These are phyloP conservation scores for Diutina neorugosa DNA, from an alignment of 1,139 yeast species.

Conservation along the genomic window DNA sequence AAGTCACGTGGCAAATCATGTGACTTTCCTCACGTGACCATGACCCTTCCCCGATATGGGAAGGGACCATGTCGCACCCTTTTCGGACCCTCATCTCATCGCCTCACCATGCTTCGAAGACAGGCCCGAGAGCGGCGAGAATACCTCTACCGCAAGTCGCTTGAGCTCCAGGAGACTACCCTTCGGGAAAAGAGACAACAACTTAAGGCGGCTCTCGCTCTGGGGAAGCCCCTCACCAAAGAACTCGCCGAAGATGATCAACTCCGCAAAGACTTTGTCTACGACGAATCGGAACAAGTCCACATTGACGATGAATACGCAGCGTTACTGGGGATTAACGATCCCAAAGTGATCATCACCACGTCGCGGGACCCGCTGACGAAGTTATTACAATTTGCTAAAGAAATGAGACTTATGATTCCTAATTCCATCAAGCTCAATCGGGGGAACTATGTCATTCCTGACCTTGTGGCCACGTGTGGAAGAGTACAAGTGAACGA, in stretches of 20 bases:
- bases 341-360: conserved; percentile 88
- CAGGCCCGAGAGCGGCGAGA: conserved; percentile 95
- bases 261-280: conserved; percentile 70
- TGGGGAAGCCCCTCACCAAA: conserved; percentile 82
- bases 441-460: conserved; percentile 85
- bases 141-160: conserved; percentile 76
- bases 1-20: background rate
- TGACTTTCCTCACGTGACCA: background rate
- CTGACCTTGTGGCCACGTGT: conserved; percentile 78
- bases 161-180: conserved; percentile 82
- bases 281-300: conserved; percentile 64
- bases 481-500: conserved; percentile 62
- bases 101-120: conserved; percentile 49
- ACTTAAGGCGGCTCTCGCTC: conserved; percentile 76
- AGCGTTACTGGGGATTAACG: conserved; percentile 75
- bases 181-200: conserved; percentile 79
- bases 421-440: conserved; percentile 85
- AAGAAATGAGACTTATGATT: conserved; percentile 78
- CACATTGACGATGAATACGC: conserved; percentile 82
- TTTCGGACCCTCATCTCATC: background rate
- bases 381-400: conserved; percentile 77
- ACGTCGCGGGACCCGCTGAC: conserved; percentile 89
- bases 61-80: no score
- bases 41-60: no score
- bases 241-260: conserved; percentile 82